These are phyloP conservation scores for Cryphonectria japonica DNA, from an alignment of 2,329 filamentous ascomycete genomes.

Conservation along the genomic window DNA sequence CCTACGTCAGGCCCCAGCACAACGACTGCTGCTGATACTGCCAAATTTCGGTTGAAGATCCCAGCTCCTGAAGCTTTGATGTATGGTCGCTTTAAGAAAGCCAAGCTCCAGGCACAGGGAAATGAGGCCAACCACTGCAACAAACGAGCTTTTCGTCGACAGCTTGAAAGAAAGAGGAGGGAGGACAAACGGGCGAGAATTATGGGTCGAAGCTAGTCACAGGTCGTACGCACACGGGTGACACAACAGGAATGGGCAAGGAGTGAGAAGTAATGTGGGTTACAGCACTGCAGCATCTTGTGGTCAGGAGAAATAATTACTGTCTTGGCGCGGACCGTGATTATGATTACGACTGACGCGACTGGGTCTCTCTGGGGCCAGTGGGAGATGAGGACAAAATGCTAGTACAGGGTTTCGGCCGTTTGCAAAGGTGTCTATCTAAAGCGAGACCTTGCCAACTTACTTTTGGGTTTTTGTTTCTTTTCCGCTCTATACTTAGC, in stretches of 20 bases:
- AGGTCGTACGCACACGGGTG: background rate
- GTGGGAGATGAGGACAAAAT: background rate
- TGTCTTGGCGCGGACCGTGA: background rate
- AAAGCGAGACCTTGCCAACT: background rate
- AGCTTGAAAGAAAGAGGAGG: background rate
- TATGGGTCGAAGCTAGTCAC: background rate
- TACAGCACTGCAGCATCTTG: background rate
- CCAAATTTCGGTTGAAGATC: conserved; percentile 6
- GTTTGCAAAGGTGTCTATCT: background rate
- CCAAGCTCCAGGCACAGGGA: background rate
- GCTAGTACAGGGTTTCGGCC: background rate
- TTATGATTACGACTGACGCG: background rate
- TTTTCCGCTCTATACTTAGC: too few species aligned
- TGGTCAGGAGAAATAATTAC: background rate
- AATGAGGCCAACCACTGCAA: background rate
- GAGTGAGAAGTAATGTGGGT: background rate
- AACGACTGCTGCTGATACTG: background rate
- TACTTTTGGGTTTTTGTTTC: too few species aligned
- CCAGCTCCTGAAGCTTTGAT: background rate
- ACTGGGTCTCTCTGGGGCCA: background rate
- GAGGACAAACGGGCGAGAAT: background rate
- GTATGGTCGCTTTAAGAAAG: background rate
- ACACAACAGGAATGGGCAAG: background rate
- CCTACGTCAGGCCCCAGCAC: background rate
- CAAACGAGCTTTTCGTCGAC: background rate